Evolutionary conservation across 768 basidiomycete species (phyloP).

Genomic region (Coprinellus aureogranulatus): DNA sequence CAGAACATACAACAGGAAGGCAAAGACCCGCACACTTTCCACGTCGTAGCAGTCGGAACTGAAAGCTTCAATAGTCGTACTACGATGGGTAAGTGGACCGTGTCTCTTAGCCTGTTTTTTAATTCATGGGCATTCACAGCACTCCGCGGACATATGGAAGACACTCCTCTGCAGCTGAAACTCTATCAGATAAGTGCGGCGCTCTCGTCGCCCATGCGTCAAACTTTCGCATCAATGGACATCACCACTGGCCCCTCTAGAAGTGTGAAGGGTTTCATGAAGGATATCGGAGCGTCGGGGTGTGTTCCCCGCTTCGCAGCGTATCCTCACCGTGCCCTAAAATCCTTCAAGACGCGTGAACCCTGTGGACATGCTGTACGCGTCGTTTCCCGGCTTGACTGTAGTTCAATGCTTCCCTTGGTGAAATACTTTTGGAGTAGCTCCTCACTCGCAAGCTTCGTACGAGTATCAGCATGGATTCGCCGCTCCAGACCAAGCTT

Average conservation of each 20-base stretch:
- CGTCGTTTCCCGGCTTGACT: conserved; percentile 42
- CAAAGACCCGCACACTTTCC: conserved; percentile 36
- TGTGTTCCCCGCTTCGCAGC: background rate
- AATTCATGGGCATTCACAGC: conserved; percentile 43
- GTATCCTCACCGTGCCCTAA: conserved; percentile 31
- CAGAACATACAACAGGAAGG: conserved; percentile 28
- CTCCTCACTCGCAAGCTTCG: no score
- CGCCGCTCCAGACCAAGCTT: conserved; percentile 32
- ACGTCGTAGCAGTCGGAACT: conserved; percentile 85
- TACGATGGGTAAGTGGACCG: conserved; percentile 79
- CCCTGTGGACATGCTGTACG: conserved; percentile 45
- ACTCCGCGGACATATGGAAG: conserved; percentile 79
- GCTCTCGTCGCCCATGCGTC: conserved; percentile 40
- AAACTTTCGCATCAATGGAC: conserved; percentile 45
- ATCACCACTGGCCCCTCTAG: conserved; percentile 34
- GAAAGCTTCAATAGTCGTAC: conserved; percentile 95
- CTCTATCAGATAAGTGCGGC: conserved; percentile 37
- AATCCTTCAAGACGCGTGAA: conserved; percentile 32
- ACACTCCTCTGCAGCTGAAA: conserved; percentile 63
- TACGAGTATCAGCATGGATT: conserved; percentile 19
- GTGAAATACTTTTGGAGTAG: conserved; percentile 46
- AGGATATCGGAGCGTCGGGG: conserved; percentile 36
- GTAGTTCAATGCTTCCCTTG: conserved; percentile 40
- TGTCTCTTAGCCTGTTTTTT: background rate
- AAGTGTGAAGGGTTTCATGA: conserved; percentile 49